These are phyloP conservation scores for Blastomyces emzantsi DNA, from an alignment of 2,329 filamentous ascomycete genomes.

Conservation along the genomic window DNA sequence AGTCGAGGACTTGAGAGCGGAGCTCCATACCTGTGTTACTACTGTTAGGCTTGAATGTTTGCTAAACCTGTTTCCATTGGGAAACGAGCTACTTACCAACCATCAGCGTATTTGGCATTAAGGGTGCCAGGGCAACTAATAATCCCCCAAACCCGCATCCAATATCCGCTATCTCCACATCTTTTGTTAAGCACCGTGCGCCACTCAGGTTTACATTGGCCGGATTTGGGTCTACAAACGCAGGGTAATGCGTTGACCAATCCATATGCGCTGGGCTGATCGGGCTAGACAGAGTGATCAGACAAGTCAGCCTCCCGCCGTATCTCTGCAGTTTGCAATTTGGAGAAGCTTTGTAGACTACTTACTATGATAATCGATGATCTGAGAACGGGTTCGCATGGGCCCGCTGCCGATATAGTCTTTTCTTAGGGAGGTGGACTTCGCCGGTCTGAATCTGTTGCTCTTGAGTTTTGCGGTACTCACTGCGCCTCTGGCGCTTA, in stretches of 20 bases:
- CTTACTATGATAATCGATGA: slow-evolving; percentile 79
- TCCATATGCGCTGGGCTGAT: slow-evolving; percentile 74
- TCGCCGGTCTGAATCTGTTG: slow-evolving; percentile 15
- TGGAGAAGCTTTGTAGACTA: slow-evolving; percentile 15
- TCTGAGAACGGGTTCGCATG: slow-evolving; percentile 99
- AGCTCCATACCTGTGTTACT: slow-evolving; percentile 71
- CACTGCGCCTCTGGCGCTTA: slow-evolving; percentile 59
- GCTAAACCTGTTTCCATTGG: not conserved
- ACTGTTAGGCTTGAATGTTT: not conserved
- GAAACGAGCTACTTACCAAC: slow-evolving; percentile 51
- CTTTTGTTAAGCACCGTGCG: slow-evolving; percentile 46
- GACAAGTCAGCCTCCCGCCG: slow-evolving; percentile 13
- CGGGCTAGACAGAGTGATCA: slow-evolving; percentile 49
- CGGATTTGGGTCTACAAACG: slow-evolving; percentile 47
- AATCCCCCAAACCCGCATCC: slow-evolving; percentile 94
- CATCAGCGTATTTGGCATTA: slow-evolving; percentile 71
- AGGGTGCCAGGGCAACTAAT: slow-evolving; percentile 72
- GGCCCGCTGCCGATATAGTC: slow-evolving; percentile 90
- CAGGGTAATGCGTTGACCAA: slow-evolving; percentile 77
- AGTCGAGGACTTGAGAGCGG: slow-evolving; percentile 79
- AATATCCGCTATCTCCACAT: slow-evolving; percentile 90
- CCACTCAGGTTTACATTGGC: slow-evolving; percentile 27
- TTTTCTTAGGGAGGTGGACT: slow-evolving; percentile 68
- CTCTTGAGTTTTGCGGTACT: slow-evolving; percentile 48
- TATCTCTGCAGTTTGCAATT: slow-evolving; percentile 1